Base-by-base conservation (phyloP, 2,329 filamentous ascomycete genomes). In the Raffaelea albimanens region DNA sequence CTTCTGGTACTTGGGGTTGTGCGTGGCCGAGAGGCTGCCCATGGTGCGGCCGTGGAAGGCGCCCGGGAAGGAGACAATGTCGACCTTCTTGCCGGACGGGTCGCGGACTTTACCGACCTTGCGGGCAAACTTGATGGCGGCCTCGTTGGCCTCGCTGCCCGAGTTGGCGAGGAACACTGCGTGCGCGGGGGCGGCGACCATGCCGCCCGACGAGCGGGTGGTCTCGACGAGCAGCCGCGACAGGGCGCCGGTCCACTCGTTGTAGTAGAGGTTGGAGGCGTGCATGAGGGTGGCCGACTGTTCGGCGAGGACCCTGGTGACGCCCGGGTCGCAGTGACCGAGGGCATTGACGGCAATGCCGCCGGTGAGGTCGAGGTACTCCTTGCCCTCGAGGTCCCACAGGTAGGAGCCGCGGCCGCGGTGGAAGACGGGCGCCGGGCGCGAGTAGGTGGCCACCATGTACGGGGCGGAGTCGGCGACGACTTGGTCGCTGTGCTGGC, bases 31-130 rank as follows among this genome's bases (percentile, higher is more conserved):
- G 40, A 98, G 70, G 49, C 84, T 82, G 45, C 93, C 93, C 87
- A 97, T 95, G 16, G 93, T 97, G 50, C 93, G 84, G 57, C 93
- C 93, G 66, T 98, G 93, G 75, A 98, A 98, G 36, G 87, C 90
- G 58, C 85, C 83, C 58, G 87, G 71, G 72, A 97, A 98, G 16
- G 88, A 95, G 45, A 97, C 87, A 43, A 98, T 69, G 59, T 96
- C 89, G 57, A 79, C 66, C 70, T 97, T 95, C 19, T 65, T 67
- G 43, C 85, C 83, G 0, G 79, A 79, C 1, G 85, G 80, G 53
- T 89, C 83, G 23, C 82, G 58, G 10, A 80, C 70, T 65, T 91
- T 91, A 57, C 89, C 90, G 20, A 85, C 83, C 68, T 98, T 98
- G 57, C 93, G 80, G 19, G 91, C 86, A 59, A 98, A 97, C 66